These are phyloP conservation scores for Ustilago loliicola DNA, from an alignment of 1,284 basidiomycete genomes.

Conservation along the genomic window DNA sequence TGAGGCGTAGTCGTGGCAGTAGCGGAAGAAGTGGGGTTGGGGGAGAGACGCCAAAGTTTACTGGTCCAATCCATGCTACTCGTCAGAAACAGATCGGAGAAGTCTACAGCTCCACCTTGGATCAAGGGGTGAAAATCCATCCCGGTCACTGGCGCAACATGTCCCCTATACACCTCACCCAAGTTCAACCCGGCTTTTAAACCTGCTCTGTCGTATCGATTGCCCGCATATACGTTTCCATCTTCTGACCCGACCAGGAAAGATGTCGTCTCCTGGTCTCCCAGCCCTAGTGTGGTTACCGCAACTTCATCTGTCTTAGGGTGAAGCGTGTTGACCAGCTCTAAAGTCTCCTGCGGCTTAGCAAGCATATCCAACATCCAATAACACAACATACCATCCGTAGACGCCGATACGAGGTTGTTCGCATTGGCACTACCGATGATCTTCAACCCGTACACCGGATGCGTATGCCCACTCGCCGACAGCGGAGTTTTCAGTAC, in stretches of 20 bases:
- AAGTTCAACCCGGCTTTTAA: slow-evolving; percentile 91
- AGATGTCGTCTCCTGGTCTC: slow-evolving; percentile 91
- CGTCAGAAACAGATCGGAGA: slow-evolving; percentile 91
- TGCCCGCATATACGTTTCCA: slow-evolving; percentile 93
- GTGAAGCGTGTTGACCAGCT: slow-evolving; percentile 55
- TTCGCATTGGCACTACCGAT: slow-evolving; percentile 98
- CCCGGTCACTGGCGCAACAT: slow-evolving; percentile 92
- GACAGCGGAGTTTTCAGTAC: slow-evolving; percentile 96
- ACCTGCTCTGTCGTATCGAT: slow-evolving; percentile 94
- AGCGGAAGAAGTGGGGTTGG: slow-evolving; percentile 4
- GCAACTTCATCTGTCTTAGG: slow-evolving; percentile 83
- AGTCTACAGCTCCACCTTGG: slow-evolving; percentile 77
- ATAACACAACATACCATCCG: slow-evolving; percentile 94
- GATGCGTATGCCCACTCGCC: slow-evolving; percentile 91
- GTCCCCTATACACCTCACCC: slow-evolving; percentile 89
- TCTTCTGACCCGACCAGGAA: slow-evolving; percentile 99
- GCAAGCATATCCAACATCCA: slow-evolving; percentile 99
- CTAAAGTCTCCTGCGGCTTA: slow-evolving; percentile 76
- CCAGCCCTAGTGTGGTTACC: slow-evolving; percentile 91
- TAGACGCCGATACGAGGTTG: slow-evolving; percentile 93
- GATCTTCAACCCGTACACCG: slow-evolving; percentile 96
- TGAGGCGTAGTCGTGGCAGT: too few species aligned
- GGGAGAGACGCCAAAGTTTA: slow-evolving; percentile 58
- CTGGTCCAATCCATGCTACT: slow-evolving; percentile 66
- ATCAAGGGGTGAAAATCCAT: slow-evolving; percentile 87